These are phyloP conservation scores for Neonectria hederae DNA, from an alignment of 2,329 filamentous ascomycete species.

Conservation along the genomic window DNA sequence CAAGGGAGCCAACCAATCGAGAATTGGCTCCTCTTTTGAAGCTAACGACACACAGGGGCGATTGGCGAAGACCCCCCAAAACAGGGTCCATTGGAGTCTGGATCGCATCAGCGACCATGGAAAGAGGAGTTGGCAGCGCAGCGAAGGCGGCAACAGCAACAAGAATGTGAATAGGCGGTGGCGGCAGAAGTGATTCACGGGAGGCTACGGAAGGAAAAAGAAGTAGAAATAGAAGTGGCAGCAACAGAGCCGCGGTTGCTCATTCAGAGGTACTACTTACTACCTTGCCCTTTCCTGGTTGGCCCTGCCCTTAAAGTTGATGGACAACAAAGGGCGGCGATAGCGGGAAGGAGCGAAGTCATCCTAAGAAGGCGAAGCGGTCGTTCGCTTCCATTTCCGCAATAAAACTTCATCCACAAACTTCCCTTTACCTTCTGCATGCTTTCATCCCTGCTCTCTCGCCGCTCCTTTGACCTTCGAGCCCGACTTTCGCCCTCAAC, in stretches of 20 bases:
- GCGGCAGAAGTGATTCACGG: not conserved
- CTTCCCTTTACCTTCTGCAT: not conserved
- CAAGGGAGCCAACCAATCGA: slow-evolving; percentile 32
- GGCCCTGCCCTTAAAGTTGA: not conserved
- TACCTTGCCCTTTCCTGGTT: not conserved
- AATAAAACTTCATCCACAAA: slow-evolving; percentile 12
- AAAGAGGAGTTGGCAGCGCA: slow-evolving; percentile 11
- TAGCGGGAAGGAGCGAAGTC: slow-evolving; percentile 15
- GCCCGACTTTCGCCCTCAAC: not conserved
- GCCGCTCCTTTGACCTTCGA: not conserved
- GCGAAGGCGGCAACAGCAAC: slow-evolving; percentile 9
- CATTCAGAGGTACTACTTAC: not conserved
- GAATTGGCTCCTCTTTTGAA: slow-evolving; percentile 10
- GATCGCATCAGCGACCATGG: slow-evolving; percentile 33
- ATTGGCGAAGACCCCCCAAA: slow-evolving; percentile 15
- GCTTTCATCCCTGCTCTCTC: not conserved
- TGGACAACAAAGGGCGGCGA: not conserved
- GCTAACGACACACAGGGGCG: slow-evolving; percentile 17
- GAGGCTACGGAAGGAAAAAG: too few relatives aligned
- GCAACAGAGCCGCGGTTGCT: not conserved
- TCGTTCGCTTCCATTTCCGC: slow-evolving; percentile 4
- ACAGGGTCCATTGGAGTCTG: slow-evolving; percentile 34
- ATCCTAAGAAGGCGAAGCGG: slow-evolving; percentile 1
- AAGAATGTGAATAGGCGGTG: not conserved
- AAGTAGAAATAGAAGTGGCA: not conserved